Evolutionary conservation across 805 yeast species (phyloP), one percentile per base, ranked within the genome.

Genomic region (Lachancea mirantina): DNA sequence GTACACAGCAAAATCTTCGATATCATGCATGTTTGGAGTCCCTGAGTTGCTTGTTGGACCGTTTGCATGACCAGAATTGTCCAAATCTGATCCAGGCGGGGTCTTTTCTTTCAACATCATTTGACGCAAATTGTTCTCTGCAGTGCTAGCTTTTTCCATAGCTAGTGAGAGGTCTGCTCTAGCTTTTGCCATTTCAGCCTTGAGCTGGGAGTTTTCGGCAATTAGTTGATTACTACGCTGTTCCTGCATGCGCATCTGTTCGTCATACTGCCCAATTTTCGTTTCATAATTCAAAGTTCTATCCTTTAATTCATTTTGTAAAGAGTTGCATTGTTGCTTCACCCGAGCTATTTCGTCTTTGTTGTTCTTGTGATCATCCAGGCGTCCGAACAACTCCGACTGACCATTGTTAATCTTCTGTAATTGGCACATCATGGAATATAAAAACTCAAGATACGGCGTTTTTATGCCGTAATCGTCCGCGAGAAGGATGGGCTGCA

Each of bases 401-500:
- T 57, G 45, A 17, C 64, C 63, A n/a, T 44, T 39, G 40, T 76
- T 77, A 38, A 71, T 59, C 38, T 64, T 68, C 35, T 64, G 68
- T 34, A 65, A 69, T 52, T 81, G 88, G 42, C 83, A 76, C 65
- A 81, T 63, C 34, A 77, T 70, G 2, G 95, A 85, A 53, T 84
- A 88, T 36, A 84, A 61, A 46, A 84, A 84, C 60, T 88, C 96
- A 54, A 88, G 65, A 54, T 88, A 88, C 2, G 96, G 96, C 1
- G 96, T 84, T 53, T 81, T 79, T 34, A 85, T 77, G 30, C 80
- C 78, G 51, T 74, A 73, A 52, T 87, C 95, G 60, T 87, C 95
- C n/a, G 92, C 95, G 36, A 87, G 65, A 35, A 88, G 63, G 32
- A 88, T 88, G 4, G 95, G 94, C 51, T 85, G 94, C 40, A 88